Evolutionary conservation across 108 stramenopile genomes (phyloP).

Genomic region (Parietichytrium sp.): DNA sequence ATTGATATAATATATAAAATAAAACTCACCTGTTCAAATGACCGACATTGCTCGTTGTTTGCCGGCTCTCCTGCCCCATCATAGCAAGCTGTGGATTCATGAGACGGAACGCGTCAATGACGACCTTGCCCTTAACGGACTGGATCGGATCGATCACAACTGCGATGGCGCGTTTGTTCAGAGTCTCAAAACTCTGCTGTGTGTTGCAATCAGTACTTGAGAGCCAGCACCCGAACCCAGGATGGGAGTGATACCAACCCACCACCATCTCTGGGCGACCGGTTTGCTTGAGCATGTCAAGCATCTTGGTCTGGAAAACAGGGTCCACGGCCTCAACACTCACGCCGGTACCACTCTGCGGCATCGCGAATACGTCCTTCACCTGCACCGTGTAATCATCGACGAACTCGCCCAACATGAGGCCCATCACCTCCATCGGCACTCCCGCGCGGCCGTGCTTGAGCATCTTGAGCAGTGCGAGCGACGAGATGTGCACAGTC

Average conservation of each 20-base stretch:
- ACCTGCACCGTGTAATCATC: constrained; percentile 99
- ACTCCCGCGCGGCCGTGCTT: constrained; percentile 99
- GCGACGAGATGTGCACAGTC: constrained; percentile 94
- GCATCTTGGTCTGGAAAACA: constrained; percentile 97
- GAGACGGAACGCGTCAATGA: constrained; percentile 97
- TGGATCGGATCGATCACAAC: constrained; percentile 98
- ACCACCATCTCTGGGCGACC: constrained; percentile 67
- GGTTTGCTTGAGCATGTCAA: constrained; percentile 98
- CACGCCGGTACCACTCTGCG: constrained; percentile 93
- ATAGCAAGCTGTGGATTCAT: constrained; percentile 98
- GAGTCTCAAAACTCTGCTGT: constrained; percentile 87
- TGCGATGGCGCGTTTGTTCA: constrained; percentile 90
- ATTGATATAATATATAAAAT: too few species aligned
- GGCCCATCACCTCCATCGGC: constrained; percentile 99
- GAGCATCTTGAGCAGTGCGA: constrained; percentile 98
- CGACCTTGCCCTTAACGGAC: constrained; percentile 98
- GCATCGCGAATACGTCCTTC: constrained; percentile 99
- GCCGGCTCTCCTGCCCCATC: constrained; percentile 93
- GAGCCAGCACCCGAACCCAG: constrained; percentile 99
- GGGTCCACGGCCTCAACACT: constrained; percentile 97
- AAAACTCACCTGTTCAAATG: constrained; percentile 99
- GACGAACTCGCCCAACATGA: constrained; percentile 99
- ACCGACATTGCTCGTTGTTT: constrained; percentile 96
- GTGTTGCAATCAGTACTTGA: constrained; percentile 96
- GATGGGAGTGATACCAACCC: constrained; percentile 98